Evolutionary conservation across 2,329 filamentous ascomycete genomes (phyloP).

Genomic region (Diaporthe helianthi): DNA sequence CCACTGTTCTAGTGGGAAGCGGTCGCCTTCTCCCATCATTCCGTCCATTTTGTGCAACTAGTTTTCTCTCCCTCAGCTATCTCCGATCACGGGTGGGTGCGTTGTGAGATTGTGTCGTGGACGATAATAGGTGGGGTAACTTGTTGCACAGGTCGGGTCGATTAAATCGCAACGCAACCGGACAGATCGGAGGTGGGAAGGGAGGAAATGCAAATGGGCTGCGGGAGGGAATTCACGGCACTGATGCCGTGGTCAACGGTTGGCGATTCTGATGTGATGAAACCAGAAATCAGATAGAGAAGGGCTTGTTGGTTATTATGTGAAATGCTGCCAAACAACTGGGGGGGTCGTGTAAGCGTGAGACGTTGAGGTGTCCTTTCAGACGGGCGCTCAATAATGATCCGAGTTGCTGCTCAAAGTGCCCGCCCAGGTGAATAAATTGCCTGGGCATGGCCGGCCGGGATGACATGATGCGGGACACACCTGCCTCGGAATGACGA

Average conservation of each 20-base stretch:
- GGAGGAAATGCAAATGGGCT: neutral
- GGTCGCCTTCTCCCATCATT: slow-evolving; percentile 64
- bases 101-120: neutral
- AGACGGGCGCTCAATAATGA: slow-evolving; percentile 10
- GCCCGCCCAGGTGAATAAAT: no score
- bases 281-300: neutral
- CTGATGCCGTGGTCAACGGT: neutral
- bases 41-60: slow-evolving; percentile 56
- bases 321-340: neutral
- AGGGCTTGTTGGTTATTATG: neutral
- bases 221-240: slow-evolving; percentile 1
- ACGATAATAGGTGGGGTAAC: neutral
- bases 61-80: neutral
- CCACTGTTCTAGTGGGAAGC: slow-evolving; percentile 91
- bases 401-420: neutral
- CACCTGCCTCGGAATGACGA: slow-evolving; percentile 21
- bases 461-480: slow-evolving; percentile 22
- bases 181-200: slow-evolving; percentile 8
- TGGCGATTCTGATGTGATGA: neutral
- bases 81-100: neutral
- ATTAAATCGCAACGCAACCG: slow-evolving; percentile 3
- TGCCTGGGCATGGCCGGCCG: neutral
- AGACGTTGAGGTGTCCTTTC: slow-evolving; percentile 32
- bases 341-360: neutral
- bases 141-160: slow-evolving; percentile 4